Percentiles rank a stretch among this genome's conserved stretches.
phyloP scores from a whole-genome alignment of 495 filamentous ascomycete genomes.

The Penicillium longicatenatum region DNA sequence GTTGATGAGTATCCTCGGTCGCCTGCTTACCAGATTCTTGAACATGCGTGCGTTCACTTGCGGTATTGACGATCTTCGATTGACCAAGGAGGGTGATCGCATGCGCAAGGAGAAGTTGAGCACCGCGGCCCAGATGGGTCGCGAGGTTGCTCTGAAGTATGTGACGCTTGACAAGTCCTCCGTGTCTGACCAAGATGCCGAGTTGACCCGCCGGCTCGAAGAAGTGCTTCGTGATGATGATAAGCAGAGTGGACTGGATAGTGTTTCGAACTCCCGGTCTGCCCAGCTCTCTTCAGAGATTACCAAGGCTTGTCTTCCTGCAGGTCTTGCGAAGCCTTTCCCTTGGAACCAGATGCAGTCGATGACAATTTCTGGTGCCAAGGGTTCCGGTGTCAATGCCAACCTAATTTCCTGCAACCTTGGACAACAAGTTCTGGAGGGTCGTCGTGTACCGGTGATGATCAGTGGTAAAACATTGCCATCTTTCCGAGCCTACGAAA shows the following conservation, averaged over 20 bases:
- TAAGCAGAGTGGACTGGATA: slow-evolving; percentile 86
- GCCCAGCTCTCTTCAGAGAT: slow-evolving; percentile 74
- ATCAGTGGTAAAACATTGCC: slow-evolving; percentile 96
- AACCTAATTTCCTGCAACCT: slow-evolving; percentile 97
- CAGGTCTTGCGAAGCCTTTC: slow-evolving; percentile 84
- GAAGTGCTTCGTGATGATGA: slow-evolving; percentile 87
- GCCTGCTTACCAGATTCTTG: slow-evolving; percentile 84
- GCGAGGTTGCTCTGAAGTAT: slow-evolving; percentile 83
- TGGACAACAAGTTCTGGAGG: slow-evolving; percentile 95
- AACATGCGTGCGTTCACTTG: slow-evolving; percentile 95
- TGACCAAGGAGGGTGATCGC: slow-evolving; percentile 80
- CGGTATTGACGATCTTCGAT: slow-evolving; percentile 91
- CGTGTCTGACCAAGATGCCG: slow-evolving; percentile 59
- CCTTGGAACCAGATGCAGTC: slow-evolving; percentile 98
- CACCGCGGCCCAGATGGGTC: slow-evolving; percentile 71
- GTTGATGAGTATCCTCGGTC: slow-evolving; percentile 83
- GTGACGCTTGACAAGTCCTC: slow-evolving; percentile 76
- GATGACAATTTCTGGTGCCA: slow-evolving; percentile 97
- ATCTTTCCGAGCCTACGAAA: slow-evolving; percentile 91
- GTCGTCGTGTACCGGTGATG: slow-evolving; percentile 93
- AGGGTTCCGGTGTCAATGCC: slow-evolving; percentile 90
- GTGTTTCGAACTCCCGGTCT: slow-evolving; percentile 74
- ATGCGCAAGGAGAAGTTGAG: slow-evolving; percentile 68
- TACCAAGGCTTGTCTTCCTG: slow-evolving; percentile 75
- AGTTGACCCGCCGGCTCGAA: slow-evolving; percentile 77